Evolutionary conservation across 306 rosid species (phyloP).

Genomic region (Fragaria iinumae): DNA sequence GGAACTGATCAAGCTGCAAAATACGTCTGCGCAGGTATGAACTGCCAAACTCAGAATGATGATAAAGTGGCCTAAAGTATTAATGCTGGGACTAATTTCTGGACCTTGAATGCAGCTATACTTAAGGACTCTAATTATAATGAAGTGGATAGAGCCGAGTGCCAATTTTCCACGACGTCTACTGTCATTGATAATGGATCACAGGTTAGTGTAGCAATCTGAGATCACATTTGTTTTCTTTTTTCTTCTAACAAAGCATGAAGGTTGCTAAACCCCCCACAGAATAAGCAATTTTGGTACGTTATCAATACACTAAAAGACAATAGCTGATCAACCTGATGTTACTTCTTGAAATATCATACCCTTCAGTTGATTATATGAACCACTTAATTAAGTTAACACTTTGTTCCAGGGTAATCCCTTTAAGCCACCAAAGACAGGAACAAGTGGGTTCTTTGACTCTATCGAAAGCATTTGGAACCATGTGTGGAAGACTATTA

Average conservation of each 20-base stretch:
- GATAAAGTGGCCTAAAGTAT: neutral
- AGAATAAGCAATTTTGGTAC: neutral
- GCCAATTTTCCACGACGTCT: constrained; percentile 82
- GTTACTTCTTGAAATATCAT: neutral
- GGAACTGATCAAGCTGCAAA: constrained; percentile 85
- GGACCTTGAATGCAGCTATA: constrained; percentile 48
- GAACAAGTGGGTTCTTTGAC: constrained; percentile 57
- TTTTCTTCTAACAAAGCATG: neutral
- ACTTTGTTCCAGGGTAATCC: constrained; percentile 57
- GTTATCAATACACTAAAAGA: neutral
- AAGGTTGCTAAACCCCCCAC: neutral
- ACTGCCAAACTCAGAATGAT: constrained; percentile 20
- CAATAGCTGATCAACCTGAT: neutral
- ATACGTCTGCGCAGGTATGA: constrained; percentile 73
- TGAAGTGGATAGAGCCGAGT: constrained; percentile 92
- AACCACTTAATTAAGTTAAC: constrained; percentile 34
- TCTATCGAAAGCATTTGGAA: constrained; percentile 64
- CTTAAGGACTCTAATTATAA: constrained; percentile 81
- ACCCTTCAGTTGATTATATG: constrained; percentile 5
- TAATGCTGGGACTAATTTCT: constrained; percentile 5
- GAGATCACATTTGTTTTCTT: neutral
- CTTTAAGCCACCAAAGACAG: constrained; percentile 59
- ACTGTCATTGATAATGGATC: constrained; percentile 89
- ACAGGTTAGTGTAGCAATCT: constrained; percentile 43
- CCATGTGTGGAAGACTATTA: constrained; percentile 51